Conservation (phyloP, 2,329 filamentous ascomycete genomes). For the Penicillium olsonii region DNA sequence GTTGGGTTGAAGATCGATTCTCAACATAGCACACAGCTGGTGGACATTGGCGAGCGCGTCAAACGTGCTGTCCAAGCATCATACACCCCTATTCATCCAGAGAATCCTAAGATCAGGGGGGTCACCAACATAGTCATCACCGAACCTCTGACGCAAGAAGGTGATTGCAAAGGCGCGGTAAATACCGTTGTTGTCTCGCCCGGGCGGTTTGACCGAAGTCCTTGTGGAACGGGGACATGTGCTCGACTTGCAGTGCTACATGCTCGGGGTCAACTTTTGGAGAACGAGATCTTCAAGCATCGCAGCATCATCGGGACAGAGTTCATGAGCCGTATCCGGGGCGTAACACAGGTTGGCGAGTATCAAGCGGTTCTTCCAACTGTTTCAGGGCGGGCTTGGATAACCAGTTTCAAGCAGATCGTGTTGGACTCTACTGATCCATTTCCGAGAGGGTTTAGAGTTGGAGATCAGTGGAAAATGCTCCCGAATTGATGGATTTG, state of each 20-base stretch:
- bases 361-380: slow-evolving; percentile 45
- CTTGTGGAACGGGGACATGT: slow-evolving; percentile 50
- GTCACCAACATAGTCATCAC: slow-evolving; percentile 46
- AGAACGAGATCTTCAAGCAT: slow-evolving; percentile 42
- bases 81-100: slow-evolving; percentile 46
- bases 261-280: slow-evolving; percentile 41
- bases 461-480: slow-evolving; percentile 34
- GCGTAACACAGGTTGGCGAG: slow-evolving; percentile 41
- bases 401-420: slow-evolving; percentile 48
- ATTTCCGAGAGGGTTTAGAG: slow-evolving; percentile 45
- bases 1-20: slow-evolving; percentile 40
- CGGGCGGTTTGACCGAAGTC: slow-evolving; percentile 50
- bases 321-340: slow-evolving; percentile 43
- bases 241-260: slow-evolving; percentile 49
- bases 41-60: slow-evolving; percentile 48
- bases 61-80: slow-evolving; percentile 40
- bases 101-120: slow-evolving; percentile 45
- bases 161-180: slow-evolving; percentile 30
- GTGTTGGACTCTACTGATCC: slow-evolving; percentile 49
- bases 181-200: slow-evolving; percentile 50
- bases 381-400: slow-evolving; percentile 49
- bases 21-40: slow-evolving; percentile 35
- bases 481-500: slow-evolving; percentile 8
- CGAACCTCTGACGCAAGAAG: slow-evolving; percentile 30
- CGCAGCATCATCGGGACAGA: slow-evolving; percentile 48